Percentiles rank a stretch among this genome's conserved stretches.
Evolutionary conservation across 2,329 filamentous ascomycete species (phyloP).

Genomic region (Cryphonectria naterciae): DNA sequence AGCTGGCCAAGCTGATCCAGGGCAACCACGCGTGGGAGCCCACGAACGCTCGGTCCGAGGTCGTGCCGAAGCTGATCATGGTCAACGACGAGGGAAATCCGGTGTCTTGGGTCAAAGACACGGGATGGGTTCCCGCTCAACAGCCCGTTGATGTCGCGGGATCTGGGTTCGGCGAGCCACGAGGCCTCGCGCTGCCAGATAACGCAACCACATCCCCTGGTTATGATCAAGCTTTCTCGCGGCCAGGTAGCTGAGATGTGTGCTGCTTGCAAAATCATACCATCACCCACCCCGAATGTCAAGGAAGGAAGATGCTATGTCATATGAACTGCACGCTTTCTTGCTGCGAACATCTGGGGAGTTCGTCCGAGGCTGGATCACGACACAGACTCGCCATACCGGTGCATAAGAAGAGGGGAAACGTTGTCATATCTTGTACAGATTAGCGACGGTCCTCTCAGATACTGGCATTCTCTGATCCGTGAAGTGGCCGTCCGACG

Average conservation of each 20-base stretch:
- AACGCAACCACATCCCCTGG: background rate
- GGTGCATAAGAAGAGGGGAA: background rate
- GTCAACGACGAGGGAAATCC: constrained; percentile 30
- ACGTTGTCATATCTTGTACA: background rate
- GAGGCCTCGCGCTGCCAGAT: background rate
- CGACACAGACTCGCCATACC: background rate
- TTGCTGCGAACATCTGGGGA: background rate
- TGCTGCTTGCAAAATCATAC: background rate
- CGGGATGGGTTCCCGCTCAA: constrained; percentile 10
- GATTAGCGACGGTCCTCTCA: background rate
- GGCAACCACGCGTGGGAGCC: constrained; percentile 49
- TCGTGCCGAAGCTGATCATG: constrained; percentile 9
- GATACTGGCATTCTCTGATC: background rate
- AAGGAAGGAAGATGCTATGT: background rate
- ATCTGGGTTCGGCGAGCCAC: background rate
- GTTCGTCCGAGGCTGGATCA: background rate
- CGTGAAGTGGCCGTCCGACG: background rate
- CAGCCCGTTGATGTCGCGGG: background rate
- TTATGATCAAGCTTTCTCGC: background rate
- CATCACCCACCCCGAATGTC: background rate
- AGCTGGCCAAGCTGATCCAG: constrained; percentile 48
- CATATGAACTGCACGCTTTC: background rate
- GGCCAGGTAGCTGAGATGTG: background rate
- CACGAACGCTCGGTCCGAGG: constrained; percentile 14
- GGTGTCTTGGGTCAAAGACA: constrained; percentile 19